Base-by-base conservation (phyloP, 1,139 yeast genomes). In the Pichia sp. region DNA sequence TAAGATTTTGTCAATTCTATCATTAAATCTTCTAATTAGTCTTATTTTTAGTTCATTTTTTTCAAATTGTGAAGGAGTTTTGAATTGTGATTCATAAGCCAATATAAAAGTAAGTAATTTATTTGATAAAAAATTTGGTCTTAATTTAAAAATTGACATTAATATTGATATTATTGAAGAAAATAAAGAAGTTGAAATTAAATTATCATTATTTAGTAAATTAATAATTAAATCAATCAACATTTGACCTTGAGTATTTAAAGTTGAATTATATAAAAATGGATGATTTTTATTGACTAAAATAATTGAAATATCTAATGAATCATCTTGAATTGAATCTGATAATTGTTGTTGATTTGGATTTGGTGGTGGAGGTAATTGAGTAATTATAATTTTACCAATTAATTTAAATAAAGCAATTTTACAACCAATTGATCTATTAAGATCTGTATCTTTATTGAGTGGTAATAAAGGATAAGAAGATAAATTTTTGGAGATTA, bases 241-340 rank as follows among this genome's bases (percentile, higher is more conserved):
- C 2, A 76, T 80, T 45, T 73, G 74, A 0, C 92, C 84, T 61
- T 90, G 96, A 8, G 83, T 77, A 55, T 84, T 89, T 53, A 87
- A 65, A 11, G 62, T 60, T 48, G 68, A 61, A 43, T 68, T 70
- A 48, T 76, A 76, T 41, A 90, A 71, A 41, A 87, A 74, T 1
- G 90, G 76, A 60, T 90, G 97, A 46, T 69, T 71, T 2, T 78
- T 69, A 25, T 77, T 76, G 1, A 87, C 80, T 45, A 75, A 66
- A 4, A 78, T 64, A 40, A 86, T 67, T 23, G 86, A 82, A 39
- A 81, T 75, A 32, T 74, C 78, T 3, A 48, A 29, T 6, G 23
- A 28, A 24, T 49, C 53, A 40, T 16, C n/a, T n/a, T n/a, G n/a
- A n/a, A n/a, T n/a, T n/a, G n/a, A n/a, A n/a, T n/a, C n/a, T n/a